Conservation (phyloP, 768 basidiomycete species). For the Suillus occidentalis region DNA sequence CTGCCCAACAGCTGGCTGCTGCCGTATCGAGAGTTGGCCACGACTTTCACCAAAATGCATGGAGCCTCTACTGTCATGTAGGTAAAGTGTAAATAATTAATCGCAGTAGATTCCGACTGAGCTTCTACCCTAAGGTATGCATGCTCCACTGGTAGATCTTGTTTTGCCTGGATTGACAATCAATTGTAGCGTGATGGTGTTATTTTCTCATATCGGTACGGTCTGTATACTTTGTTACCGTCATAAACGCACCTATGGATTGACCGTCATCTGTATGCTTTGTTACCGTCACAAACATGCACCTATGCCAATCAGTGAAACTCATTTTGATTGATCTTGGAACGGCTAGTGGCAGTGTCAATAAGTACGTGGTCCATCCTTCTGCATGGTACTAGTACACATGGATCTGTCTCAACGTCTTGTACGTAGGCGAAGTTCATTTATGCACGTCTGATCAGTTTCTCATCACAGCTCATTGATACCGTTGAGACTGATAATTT, state of each 20-base stretch:
- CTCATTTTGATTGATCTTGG: constrained; percentile 99
- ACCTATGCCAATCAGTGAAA: constrained; percentile 57
- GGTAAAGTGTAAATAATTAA: constrained; percentile 90
- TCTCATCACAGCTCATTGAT: constrained; percentile 73
- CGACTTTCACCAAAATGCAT: not conserved
- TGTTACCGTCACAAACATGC: not conserved
- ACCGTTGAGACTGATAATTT: constrained; percentile 71
- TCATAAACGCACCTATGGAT: not conserved
- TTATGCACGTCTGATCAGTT: no score
- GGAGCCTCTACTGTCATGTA: constrained; percentile 64
- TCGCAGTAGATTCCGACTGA: constrained; percentile 52
- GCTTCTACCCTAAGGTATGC: not conserved
- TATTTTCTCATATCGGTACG: constrained; percentile 97
- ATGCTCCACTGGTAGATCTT: not conserved
- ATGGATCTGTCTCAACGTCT: not conserved
- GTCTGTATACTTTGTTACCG: constrained; percentile 3
- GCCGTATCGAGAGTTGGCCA: no score
- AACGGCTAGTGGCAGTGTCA: constrained; percentile 86
- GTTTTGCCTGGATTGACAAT: not conserved
- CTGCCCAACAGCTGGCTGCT: not conserved
- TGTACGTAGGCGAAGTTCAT: no score
- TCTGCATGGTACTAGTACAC: not conserved
- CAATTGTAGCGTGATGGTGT: constrained; percentile 35
- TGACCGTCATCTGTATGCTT: not conserved
- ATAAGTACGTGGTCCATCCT: constrained; percentile 67